Base-by-base conservation (phyloP, 768 basidiomycete species). In the Sarcomyxa edulis region DNA sequence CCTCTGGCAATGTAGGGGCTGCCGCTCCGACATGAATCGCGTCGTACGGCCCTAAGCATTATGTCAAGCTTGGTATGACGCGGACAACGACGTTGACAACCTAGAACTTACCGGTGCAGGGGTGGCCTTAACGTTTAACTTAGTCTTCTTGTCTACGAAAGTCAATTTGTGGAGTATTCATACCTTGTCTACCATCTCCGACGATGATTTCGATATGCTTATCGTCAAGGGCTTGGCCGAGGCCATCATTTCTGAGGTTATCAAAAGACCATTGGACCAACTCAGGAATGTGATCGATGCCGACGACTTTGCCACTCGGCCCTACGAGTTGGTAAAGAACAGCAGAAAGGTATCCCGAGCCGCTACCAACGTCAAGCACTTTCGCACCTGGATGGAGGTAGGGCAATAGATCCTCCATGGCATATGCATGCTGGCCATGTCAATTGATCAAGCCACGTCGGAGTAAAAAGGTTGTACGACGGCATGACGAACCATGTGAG, bases 11-110 rank as follows among this genome's bases (percentile, higher is more conserved):
- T 0, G 52, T 68, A 0, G 88, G 84, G 0, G 94, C 81, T 0
- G 95, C 94, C 0, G 95, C 95, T 3, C 95, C 95, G 25, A 97
- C 94, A 48, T 98, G 94, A 35, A 97, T 96, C 0, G 78, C 83
- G 44, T 90, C 75, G 53, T 81, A 91, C 0, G 84, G 85, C 3
- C 70, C 81, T 77, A 43, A 32, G n/a, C n/a, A n/a, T n/a, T n/a
- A n/a, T n/a, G n/a, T n/a, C n/a, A n/a, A n/a, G n/a, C n/a, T n/a
- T n/a, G n/a, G n/a, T n/a, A n/a, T n/a, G n/a, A n/a, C n/a, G n/a
- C n/a, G n/a, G n/a, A n/a, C n/a, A n/a, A n/a, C n/a, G n/a, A n/a
- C n/a, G n/a, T n/a, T n/a, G n/a, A n/a, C n/a, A n/a, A n/a, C n/a
- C n/a, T n/a, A n/a, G n/a, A n/a, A n/a, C n/a, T n/a, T n/a, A n/a